Conservation (phyloP, 2,329 filamentous ascomycete species). For the Cordyceps pruinosa region DNA sequence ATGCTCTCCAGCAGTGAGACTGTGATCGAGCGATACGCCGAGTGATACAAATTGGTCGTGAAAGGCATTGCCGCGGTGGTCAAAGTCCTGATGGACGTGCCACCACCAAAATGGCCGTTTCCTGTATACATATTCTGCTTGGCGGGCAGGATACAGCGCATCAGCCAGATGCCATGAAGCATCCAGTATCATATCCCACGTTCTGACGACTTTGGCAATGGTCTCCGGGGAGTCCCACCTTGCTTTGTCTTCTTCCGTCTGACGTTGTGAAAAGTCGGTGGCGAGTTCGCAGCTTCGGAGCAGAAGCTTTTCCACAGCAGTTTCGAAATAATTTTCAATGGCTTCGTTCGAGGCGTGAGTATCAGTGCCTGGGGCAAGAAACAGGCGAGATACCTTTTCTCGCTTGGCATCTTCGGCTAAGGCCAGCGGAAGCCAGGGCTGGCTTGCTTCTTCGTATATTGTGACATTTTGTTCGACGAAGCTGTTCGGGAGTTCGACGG, state of each 20-base stretch:
- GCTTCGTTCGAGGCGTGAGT: slow-evolving; percentile 20
- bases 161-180: slow-evolving; percentile 30
- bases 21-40: slow-evolving; percentile 21
- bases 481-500: slow-evolving; percentile 5
- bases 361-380: slow-evolving; percentile 18
- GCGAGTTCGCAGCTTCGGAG: slow-evolving; percentile 16
- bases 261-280: slow-evolving; percentile 13
- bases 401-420: slow-evolving; percentile 26
- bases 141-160: slow-evolving; percentile 27
- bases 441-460: slow-evolving; percentile 6
- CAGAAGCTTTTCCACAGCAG: slow-evolving; percentile 20
- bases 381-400: slow-evolving; percentile 26
- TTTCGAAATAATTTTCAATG: slow-evolving; percentile 27
- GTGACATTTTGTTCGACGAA: slow-evolving; percentile 11
- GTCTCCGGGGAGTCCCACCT: slow-evolving; percentile 12
- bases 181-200: slow-evolving; percentile 31
- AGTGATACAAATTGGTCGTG: slow-evolving; percentile 24
- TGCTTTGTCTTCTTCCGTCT: slow-evolving; percentile 1
- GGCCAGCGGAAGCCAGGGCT: slow-evolving; percentile 25
- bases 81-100: slow-evolving; percentile 31
- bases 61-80: slow-evolving; percentile 22
- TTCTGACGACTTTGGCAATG: slow-evolving; percentile 18
- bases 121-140: slow-evolving; percentile 28
- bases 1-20: slow-evolving; percentile 24
- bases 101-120: slow-evolving; percentile 35